These are phyloP conservation scores for Bifiguratus adelaidae DNA, from an alignment of 192 early-diverging fungal genomes.

Conservation along the genomic window DNA sequence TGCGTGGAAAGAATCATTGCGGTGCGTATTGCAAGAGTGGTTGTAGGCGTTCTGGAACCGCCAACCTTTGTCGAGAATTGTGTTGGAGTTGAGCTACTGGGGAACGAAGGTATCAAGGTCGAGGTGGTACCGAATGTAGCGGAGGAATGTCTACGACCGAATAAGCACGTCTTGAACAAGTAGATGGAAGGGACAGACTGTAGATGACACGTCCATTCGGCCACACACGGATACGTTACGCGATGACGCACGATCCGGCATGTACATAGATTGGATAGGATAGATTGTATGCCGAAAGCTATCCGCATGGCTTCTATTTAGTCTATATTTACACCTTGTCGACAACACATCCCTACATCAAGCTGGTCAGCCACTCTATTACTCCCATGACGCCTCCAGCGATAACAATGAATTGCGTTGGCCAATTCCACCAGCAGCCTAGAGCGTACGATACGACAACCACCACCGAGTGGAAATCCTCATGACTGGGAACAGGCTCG, in stretches of 20 bases:
- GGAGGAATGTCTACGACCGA: constrained; percentile 63
- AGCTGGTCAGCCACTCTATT: constrained; percentile 18
- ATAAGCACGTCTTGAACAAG: constrained; percentile 42
- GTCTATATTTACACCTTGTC: too few species aligned
- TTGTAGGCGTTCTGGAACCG: constrained; percentile 84
- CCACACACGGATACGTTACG: too few species aligned
- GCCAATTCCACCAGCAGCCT: constrained; percentile 13
- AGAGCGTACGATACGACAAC: constrained; percentile 20
- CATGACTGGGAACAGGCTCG: background rate
- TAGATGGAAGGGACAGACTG: too few species aligned
- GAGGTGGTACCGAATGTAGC: constrained; percentile 57
- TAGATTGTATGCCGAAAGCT: too few species aligned
- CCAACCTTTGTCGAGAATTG: constrained; percentile 78
- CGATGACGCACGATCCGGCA: too few species aligned
- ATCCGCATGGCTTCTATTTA: too few species aligned
- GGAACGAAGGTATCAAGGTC: constrained; percentile 64
- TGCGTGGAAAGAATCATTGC: constrained; percentile 72
- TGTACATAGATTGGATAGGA: too few species aligned
- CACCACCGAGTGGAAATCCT: constrained; percentile 21
- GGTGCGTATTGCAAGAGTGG: constrained; percentile 56
- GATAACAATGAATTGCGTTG: constrained; percentile 18
- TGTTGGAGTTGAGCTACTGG: constrained; percentile 56
- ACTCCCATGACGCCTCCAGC: constrained; percentile 24
- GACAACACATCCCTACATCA: too few species aligned
- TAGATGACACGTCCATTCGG: too few species aligned